A percentile compares a stretch with the other conserved stretches of the same genome.
Conservation (phyloP, 2,329 filamentous ascomycete species). For the Berkeleyomyces rouxiae region DNA sequence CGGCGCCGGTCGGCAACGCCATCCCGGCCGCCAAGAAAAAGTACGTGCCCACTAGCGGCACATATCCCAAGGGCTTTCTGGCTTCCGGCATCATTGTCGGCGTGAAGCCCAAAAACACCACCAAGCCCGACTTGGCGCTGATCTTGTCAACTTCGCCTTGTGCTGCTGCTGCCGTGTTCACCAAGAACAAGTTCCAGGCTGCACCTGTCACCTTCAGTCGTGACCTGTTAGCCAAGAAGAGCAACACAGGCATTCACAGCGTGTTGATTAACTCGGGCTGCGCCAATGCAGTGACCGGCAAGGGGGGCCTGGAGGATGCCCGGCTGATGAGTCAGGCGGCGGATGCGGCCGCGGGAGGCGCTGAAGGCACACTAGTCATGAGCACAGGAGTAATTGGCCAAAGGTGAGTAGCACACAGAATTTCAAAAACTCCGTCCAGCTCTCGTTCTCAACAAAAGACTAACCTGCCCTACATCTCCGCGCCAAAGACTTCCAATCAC, state of each 20-base stretch:
- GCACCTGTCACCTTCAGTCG: conserved; percentile 80
- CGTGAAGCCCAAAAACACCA: conserved; percentile 84
- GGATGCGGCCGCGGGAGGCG: conserved; percentile 40
- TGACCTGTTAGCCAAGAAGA: conserved; percentile 48
- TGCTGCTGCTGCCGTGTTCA: conserved; percentile 82
- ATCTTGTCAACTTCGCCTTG: conserved; percentile 76
- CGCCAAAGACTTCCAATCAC: conserved; percentile 58
- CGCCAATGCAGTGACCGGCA: conserved; percentile 91
- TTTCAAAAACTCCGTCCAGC: neutral
- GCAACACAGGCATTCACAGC: conserved; percentile 55
- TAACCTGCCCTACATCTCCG: neutral
- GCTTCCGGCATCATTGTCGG: conserved; percentile 80
- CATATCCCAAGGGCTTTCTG: conserved; percentile 78
- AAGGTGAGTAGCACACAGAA: conserved; percentile 32
- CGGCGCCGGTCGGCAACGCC: conserved; percentile 13
- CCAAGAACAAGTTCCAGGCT: conserved; percentile 95
- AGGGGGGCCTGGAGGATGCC: conserved; percentile 81
- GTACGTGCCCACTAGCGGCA: conserved; percentile 71
- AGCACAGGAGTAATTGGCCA: conserved; percentile 97
- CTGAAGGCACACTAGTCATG: conserved; percentile 72
- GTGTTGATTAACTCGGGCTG: conserved; percentile 92
- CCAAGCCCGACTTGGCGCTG: conserved; percentile 77
- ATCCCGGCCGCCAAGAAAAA: conserved; percentile 73
- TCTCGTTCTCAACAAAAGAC: neutral
- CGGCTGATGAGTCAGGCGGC: conserved; percentile 64